Conservation (phyloP, 495 filamentous ascomycete species). For the Trichoderma virens region DNA sequence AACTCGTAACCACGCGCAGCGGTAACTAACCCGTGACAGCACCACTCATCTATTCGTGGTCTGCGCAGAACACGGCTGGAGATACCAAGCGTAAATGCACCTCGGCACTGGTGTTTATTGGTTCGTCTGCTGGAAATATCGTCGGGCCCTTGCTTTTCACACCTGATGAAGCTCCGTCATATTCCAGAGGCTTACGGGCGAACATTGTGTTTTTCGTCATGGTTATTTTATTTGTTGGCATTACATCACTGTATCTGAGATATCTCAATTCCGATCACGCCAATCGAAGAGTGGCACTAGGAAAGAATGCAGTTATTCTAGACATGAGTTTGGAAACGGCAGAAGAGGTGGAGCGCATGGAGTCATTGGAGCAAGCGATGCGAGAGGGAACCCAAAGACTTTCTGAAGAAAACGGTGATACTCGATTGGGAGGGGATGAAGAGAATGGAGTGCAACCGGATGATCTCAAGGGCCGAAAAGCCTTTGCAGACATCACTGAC, state of each 20-base stretch:
- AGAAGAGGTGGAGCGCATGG: conserved; percentile 15
- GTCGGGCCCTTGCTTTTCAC: conserved; percentile 54
- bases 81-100: conserved; percentile 63
- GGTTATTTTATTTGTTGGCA: conserved; percentile 20
- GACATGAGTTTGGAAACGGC: conserved; percentile 21
- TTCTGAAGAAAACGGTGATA: conserved; percentile 24
- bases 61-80: conserved; percentile 56
- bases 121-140: conserved; percentile 55
- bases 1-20: too few relatives aligned
- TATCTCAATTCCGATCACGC: conserved; percentile 40
- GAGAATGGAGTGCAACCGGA: conserved; percentile 23
- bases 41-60: conserved; percentile 60
- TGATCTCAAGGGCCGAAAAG: conserved; percentile 37
- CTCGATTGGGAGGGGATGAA: conserved; percentile 36
- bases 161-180: conserved; percentile 51
- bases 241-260: conserved; percentile 40
- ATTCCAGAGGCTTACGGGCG: conserved; percentile 48
- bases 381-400: conserved; percentile 25
- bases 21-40: conserved; percentile 15
- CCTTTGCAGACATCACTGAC: conserved; percentile 46
- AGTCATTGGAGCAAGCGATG: conserved; percentile 16
- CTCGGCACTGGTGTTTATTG: conserved; percentile 52
- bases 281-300: conserved; percentile 32
- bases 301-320: conserved; percentile 31
- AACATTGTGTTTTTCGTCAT: conserved; percentile 37